phyloP scores from a whole-genome alignment of 2,329 filamentous ascomycete species.

The Ascochyta rabiei region DNA sequence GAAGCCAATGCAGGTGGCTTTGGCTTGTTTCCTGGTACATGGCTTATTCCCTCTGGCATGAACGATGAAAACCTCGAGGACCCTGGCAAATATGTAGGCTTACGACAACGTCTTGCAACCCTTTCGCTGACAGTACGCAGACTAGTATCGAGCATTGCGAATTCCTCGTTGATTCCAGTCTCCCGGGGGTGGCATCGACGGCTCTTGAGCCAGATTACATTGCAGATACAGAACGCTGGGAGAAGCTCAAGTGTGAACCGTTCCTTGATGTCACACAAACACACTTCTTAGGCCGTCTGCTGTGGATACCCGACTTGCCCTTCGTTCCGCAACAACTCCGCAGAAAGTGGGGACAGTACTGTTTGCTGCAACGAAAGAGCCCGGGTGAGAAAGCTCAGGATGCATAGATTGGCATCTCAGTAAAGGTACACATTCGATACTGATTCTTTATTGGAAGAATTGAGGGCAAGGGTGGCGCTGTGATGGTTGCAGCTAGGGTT shows the following conservation, averaged over 20 bases:
- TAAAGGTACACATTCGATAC: not conserved
- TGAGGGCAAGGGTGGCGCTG: not conserved
- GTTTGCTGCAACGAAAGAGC: constrained; percentile 69
- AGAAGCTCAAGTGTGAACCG: constrained; percentile 72
- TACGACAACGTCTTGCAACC: not conserved
- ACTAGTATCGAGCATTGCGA: constrained; percentile 74
- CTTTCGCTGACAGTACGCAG: constrained; percentile 45
- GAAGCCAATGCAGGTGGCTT: constrained; percentile 69
- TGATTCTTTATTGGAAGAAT: constrained; percentile 4
- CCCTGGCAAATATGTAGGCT: constrained; percentile 76
- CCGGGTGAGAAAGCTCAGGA: not conserved
- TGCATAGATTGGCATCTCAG: not conserved
- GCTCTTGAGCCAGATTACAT: constrained; percentile 81
- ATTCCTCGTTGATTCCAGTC: constrained; percentile 87
- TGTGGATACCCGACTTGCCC: constrained; percentile 79
- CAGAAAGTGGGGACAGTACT: constrained; percentile 87
- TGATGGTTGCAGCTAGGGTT: not conserved
- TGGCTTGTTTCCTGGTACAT: constrained; percentile 82
- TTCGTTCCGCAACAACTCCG: constrained; percentile 72
- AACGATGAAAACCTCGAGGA: constrained; percentile 93
- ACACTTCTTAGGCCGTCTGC: constrained; percentile 71
- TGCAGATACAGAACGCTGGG: constrained; percentile 76
- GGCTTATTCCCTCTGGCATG: constrained; percentile 80
- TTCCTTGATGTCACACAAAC: constrained; percentile 85
- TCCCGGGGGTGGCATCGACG: constrained; percentile 65